Evolutionary conservation across 257 asterid species (phyloP), one percentile per base, ranked within the genome.

Genomic region (Salvia miltiorrhiza): DNA sequence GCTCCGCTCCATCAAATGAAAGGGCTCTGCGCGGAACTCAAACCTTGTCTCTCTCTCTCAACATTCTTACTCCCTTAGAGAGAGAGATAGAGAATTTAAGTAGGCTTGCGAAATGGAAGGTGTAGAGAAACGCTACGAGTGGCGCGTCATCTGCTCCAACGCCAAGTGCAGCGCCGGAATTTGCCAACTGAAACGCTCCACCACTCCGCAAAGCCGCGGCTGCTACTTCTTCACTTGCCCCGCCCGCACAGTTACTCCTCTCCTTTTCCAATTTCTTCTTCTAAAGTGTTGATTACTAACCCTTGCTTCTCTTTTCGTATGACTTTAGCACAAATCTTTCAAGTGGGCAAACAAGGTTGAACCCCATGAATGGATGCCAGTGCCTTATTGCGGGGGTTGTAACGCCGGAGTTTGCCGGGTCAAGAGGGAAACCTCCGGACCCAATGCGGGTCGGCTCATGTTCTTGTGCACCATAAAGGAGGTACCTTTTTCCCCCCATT

Each of bases 331-430:
- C 63, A 26, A 23, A 0, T 79, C 69, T 73, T 70, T 77, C 72
- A 86, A 83, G 78, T 82, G 87, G 92, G 81, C 49, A 0, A 79
- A 85, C 63, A 19, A 43, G 52, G 84, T 77, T 66, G 54, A 41
- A 0, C 49, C 72, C 7, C 37, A 74, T 41, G 78, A 78, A 71
- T 16, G 74, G 32, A 70, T 74, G 17, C 49, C 76, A 39, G 79
- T 76, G 77, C 89, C 87, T 3, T 11, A 48, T 33, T 86, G 89
- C 54, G 84, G 82, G 54, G 86, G 86, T 19, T 82, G 87, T 49
- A 3, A 1, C 5, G 86, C 79, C 66, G 89, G 87, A 7, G 41
- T 71, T 73, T 86, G 92, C 76, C 89, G 89, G 13, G 78, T 76
- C 2, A 30, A 40, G 40, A 56, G 6, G 56, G 77, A 52, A 52